These are phyloP conservation scores for Eimeria nieschulzi DNA, from an alignment of 169 alveolate species.

Conservation along the genomic window DNA sequence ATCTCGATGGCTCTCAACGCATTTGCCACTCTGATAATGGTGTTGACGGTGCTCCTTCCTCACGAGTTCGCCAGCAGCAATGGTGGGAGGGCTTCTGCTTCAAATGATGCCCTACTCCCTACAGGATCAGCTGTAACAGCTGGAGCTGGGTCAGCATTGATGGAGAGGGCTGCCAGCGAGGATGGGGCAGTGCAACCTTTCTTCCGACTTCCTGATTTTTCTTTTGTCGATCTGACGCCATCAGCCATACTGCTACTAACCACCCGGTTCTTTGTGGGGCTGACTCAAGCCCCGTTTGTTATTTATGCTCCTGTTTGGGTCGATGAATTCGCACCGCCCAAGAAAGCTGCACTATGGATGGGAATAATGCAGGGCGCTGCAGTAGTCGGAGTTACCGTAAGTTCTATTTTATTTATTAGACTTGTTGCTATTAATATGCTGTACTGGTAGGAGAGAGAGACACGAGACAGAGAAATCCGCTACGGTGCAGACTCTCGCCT, in stretches of 20 bases:
- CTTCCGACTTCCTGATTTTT: constrained; percentile 47
- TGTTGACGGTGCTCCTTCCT: constrained; percentile 46
- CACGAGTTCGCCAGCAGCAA: neutral
- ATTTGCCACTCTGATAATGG: constrained; percentile 32
- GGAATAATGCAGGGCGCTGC: constrained; percentile 75
- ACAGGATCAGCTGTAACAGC: neutral
- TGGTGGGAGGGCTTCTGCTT: neutral
- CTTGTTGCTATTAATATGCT: neutral
- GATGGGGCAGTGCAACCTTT: neutral
- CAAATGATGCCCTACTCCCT: neutral
- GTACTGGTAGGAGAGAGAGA: constrained; percentile 51
- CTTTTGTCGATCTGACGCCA: constrained; percentile 53
- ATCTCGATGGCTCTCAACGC: constrained; percentile 58
- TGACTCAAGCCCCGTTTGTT: constrained; percentile 71
- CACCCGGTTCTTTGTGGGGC: constrained; percentile 65
- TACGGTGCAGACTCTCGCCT: no score
- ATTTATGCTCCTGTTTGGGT: constrained; percentile 77
- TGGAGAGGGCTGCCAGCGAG: neutral
- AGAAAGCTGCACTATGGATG: constrained; percentile 75
- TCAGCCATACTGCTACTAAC: constrained; percentile 58
- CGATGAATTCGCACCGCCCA: constrained; percentile 75
- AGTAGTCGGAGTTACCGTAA: constrained; percentile 75
- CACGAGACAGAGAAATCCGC: no score
- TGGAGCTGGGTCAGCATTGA: neutral
- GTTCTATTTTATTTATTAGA: neutral